A percentile compares a stretch with the other conserved stretches of the same genome.
Conservation (phyloP, 2,329 filamentous ascomycete genomes). For the Phaeosphaeria sp. region DNA sequence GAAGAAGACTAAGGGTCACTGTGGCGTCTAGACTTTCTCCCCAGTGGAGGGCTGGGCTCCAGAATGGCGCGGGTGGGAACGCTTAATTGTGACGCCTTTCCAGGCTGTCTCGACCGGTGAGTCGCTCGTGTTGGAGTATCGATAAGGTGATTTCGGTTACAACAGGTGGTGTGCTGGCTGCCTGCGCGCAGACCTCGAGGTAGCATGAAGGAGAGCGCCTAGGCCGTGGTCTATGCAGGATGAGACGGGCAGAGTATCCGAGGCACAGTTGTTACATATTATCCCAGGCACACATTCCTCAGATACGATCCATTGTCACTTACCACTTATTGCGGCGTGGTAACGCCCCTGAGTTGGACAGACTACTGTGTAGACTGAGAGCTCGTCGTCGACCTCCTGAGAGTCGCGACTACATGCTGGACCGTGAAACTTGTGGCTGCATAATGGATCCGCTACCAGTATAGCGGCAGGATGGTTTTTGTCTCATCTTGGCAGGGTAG, state of each 20-base stretch:
- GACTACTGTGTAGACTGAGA: background rate
- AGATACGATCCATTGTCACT: background rate
- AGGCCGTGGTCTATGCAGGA: constrained; percentile 15
- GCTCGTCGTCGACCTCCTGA: background rate
- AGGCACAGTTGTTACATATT: constrained; percentile 3
- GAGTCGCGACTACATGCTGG: background rate
- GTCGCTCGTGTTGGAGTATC: constrained; percentile 18
- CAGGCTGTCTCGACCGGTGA: constrained; percentile 30
- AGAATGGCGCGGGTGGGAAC: constrained; percentile 19
- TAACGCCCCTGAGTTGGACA: background rate
- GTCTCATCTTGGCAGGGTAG: constrained; percentile 18
- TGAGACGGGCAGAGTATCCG: constrained; percentile 25
- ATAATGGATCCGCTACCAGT: constrained; percentile 8
- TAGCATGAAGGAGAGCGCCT: background rate
- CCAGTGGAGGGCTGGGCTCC: constrained; percentile 24
- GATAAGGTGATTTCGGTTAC: constrained; percentile 35
- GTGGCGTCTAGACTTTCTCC: constrained; percentile 23
- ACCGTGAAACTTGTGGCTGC: constrained; percentile 9
- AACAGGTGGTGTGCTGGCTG: constrained; percentile 11
- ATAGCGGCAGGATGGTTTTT: constrained; percentile 7
- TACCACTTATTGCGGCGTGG: background rate
- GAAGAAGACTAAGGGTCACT: constrained; percentile 18
- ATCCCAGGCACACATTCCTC: background rate
- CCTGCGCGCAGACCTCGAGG: background rate
- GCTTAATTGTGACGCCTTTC: constrained; percentile 23